phyloP scores from a whole-genome alignment of 805 yeast genomes.

The Saccharomycopsis malanga region DNA sequence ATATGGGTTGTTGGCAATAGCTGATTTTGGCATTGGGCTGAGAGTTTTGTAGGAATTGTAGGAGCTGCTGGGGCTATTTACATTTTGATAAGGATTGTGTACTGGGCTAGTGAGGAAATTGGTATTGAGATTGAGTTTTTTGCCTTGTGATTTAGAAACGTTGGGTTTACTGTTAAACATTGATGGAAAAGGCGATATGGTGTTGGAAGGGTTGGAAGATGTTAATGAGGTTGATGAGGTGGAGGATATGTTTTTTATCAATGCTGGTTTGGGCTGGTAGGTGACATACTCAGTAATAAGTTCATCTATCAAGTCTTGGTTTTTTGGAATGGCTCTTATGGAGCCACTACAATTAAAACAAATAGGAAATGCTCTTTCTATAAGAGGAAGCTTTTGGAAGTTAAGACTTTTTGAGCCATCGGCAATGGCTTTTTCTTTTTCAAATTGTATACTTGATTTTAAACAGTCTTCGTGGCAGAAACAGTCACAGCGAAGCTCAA shows the following conservation, averaged over 20 bases:
- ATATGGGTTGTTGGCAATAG: slow-evolving; percentile 17
- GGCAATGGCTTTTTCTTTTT: slow-evolving; percentile 17
- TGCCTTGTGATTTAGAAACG: not conserved
- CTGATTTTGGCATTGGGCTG: not conserved
- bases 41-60: not conserved
- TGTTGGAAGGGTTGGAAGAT: not conserved
- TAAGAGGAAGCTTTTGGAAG: slow-evolving; percentile 1
- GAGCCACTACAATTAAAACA: slow-evolving; percentile 18
- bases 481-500: slow-evolving; percentile 19
- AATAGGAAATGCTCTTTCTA: slow-evolving; percentile 18
- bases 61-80: slow-evolving; percentile 19
- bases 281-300: slow-evolving; percentile 15
- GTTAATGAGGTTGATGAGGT: no score
- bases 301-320: slow-evolving; percentile 10
- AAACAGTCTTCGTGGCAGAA: slow-evolving; percentile 21
- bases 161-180: not conserved
- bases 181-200: not conserved
- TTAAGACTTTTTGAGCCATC: slow-evolving; percentile 1
- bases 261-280: slow-evolving; percentile 15
- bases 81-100: slow-evolving; percentile 20
- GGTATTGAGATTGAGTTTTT: slow-evolving; percentile 10
- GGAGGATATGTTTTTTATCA: slow-evolving; percentile 1
- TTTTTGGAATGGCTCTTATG: slow-evolving; percentile 15
- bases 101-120: not conserved
- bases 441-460: slow-evolving; percentile 10